Conservation (phyloP, 352 stramenopile genomes). For the Blastocystis sp. region DNA sequence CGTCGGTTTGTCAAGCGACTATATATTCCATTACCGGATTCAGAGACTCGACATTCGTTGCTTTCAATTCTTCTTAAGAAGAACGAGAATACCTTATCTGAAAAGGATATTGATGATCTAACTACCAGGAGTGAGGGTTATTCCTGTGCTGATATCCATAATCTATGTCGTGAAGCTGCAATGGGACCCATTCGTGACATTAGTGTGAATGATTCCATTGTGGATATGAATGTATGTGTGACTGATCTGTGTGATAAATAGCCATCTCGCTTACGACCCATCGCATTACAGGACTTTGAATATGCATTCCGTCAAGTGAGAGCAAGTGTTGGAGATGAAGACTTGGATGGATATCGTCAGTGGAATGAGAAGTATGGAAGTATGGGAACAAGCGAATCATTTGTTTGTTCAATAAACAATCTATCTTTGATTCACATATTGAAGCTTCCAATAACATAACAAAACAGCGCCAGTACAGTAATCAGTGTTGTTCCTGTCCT, state of each 20-base stretch:
- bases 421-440: background rate
- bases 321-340: conserved; percentile 84
- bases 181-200: conserved; percentile 87
- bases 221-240: conserved; percentile 73
- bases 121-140: conserved; percentile 74
- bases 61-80: conserved; percentile 81
- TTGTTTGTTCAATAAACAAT: background rate
- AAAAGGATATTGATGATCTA: conserved; percentile 75
- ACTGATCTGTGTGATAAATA: background rate
- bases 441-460: background rate
- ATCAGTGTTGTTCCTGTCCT: background rate
- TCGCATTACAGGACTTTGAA: conserved; percentile 88
- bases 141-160: conserved; percentile 89
- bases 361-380: conserved; percentile 86
- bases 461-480: too few species aligned
- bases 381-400: conserved; percentile 66
- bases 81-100: conserved; percentile 80
- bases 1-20: conserved; percentile 92
- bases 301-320: conserved; percentile 81
- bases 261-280: conserved; percentile 78
- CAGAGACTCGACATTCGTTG: conserved; percentile 71
- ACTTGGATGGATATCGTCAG: conserved; percentile 82
- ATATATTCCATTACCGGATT: conserved; percentile 92
- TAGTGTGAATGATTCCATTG: conserved; percentile 72
- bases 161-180: conserved; percentile 89